Evolutionary conservation across 345 rosid genomes (phyloP).

Genomic region (Adansonia digitata): DNA sequence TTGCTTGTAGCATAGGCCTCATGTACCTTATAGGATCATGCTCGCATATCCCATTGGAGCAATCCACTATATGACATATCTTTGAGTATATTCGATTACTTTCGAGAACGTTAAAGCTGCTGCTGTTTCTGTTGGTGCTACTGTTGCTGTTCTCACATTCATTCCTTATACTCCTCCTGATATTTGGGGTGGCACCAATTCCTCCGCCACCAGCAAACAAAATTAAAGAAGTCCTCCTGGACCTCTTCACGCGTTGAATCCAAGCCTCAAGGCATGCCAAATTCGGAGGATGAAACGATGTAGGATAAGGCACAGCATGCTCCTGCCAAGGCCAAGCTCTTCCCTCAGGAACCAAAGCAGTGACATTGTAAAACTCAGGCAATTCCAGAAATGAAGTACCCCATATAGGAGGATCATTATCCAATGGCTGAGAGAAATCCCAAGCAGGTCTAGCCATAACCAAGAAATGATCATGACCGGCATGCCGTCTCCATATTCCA

Average conservation of each 20-base stretch:
- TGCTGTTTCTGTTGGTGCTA: not conserved
- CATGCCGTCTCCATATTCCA: conserved; percentile 49
- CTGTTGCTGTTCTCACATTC: conserved; percentile 50
- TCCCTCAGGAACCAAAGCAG: conserved; percentile 61
- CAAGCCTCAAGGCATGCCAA: conserved; percentile 55
- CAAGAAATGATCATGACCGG: conserved; percentile 77
- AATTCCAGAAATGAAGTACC: conserved; percentile 84
- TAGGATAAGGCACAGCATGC: conserved; percentile 83
- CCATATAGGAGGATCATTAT: conserved; percentile 77
- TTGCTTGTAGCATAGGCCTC: conserved; percentile 71
- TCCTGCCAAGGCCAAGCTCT: conserved; percentile 94
- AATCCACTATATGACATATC: conserved; percentile 73
- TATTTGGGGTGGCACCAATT: conserved; percentile 46
- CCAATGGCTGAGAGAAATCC: conserved; percentile 79
- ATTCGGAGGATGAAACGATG: conserved; percentile 83
- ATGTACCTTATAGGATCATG: conserved; percentile 78
- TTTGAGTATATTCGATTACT: conserved; percentile 18
- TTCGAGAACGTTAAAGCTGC: not conserved
- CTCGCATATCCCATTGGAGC: conserved; percentile 83
- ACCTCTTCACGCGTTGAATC: conserved; percentile 54
- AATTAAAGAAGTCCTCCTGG: conserved; percentile 53
- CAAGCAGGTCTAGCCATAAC: conserved; percentile 92
- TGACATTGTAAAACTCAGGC: conserved; percentile 67
- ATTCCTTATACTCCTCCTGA: conserved; percentile 71
- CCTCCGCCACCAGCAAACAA: conserved; percentile 94